Base-by-base conservation (phyloP, 306 rosid species). In the Lathyrus aphaca region DNA sequence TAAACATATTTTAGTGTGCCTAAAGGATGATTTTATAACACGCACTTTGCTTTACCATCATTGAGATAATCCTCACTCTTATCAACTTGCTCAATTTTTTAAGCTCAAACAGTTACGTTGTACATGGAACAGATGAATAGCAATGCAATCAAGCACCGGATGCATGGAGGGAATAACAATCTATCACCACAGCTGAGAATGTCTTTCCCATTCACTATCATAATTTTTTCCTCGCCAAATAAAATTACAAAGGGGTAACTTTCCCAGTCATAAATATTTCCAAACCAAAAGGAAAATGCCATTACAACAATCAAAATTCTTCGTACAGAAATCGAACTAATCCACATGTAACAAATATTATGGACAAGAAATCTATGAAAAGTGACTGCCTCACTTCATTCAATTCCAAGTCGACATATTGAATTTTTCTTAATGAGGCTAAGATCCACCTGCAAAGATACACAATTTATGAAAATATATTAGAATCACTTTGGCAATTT, bases 341-440 rank as follows among this genome's bases (percentile, higher is more conserved):
- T 78, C 58, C 68, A 57, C 59, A 18, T 15, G 37, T 29, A 23
- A 30, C 3, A 55, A 17, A 67, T 30, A 12, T 11, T 68, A 45
- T 64, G 42, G 45, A 58, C 42, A 9, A 55, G 27, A 54, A 65
- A 45, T 39, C 13, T 51, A 48, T 15, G 10, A 29, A 68, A 45
- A 13, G 27, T 12, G 45, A 49, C 45, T 18, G 46, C 69, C 48
- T 39, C 60, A 37, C 51, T 55, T 63, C 42, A 82, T 13, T 80
- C 80, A 44, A 86, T 72, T 77, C 97, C 99, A 45, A 91, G 85
- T 27, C 89, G 92, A 68, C 97, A 94, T n/a, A 91, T 77, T 0
- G 92, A 79, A 75, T 91, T 91, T 82, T 78, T 84, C 96, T 91
- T 91, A 37, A 94, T 86, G 35, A 94, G 97, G 61, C 86, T 84